phyloP scores from a whole-genome alignment of 176 grass and related monocot species.

The Juncus effusus region DNA sequence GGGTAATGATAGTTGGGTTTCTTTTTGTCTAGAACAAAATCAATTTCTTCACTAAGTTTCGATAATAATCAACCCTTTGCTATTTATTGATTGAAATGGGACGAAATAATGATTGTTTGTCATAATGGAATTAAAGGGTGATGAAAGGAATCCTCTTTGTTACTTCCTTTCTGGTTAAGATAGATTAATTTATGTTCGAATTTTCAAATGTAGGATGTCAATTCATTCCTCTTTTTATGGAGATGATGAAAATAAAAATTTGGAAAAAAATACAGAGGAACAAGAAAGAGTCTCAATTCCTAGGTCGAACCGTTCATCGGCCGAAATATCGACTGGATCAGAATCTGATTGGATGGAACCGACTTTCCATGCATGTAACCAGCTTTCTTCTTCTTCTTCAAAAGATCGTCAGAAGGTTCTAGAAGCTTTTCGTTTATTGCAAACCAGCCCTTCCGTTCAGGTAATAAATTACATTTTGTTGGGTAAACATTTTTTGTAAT shows the following conservation, averaged over 20 bases:
- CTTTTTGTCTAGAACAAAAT: background rate
- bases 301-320: background rate
- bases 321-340: conserved; percentile 31
- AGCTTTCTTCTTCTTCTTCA: conserved; percentile 31
- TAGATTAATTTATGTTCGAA: background rate
- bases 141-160: too few relatives aligned
- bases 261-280: conserved; percentile 14
- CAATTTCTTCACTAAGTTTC: too few relatives aligned
- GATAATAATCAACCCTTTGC: too few relatives aligned
- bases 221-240: conserved; percentile 12
- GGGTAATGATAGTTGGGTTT: background rate
- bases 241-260: conserved; percentile 6
- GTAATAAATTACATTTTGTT: conserved; percentile 29
- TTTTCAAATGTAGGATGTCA: conserved; percentile 23
- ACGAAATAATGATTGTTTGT: too few relatives aligned
- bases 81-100: too few relatives aligned
- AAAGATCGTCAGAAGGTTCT: conserved; percentile 50
- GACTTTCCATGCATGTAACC: conserved; percentile 39
- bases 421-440: conserved; percentile 53
- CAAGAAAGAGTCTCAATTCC: conserved; percentile 14
- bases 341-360: conserved; percentile 62
- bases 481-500: background rate
- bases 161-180: too few relatives aligned
- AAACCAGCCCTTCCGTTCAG: conserved; percentile 62
- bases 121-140: too few relatives aligned